Percentiles rank a stretch among this genome's conserved stretches.
These are phyloP conservation scores for Galeopsis tetrahit DNA, from an alignment of 257 asterid species.

Conservation along the genomic window DNA sequence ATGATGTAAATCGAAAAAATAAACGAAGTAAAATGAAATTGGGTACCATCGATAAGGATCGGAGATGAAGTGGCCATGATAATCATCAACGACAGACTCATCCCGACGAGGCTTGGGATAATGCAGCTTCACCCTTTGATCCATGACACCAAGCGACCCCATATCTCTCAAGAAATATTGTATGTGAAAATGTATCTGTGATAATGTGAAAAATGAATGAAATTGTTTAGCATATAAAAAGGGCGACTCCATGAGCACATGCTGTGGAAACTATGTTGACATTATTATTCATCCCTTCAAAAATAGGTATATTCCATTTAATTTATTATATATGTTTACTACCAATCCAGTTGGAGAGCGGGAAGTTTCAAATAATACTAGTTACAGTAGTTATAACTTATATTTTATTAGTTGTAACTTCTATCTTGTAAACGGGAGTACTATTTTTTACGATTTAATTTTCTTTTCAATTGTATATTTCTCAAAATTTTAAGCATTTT, in stretches of 20 bases:
- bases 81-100: constrained; percentile 63
- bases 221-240: not conserved
- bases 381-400: too few species aligned
- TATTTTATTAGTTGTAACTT: too few species aligned
- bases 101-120: constrained; percentile 71
- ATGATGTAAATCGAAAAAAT: too few species aligned
- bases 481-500: too few species aligned
- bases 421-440: too few species aligned
- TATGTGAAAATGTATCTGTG: constrained; percentile 4
- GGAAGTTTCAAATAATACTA: too few species aligned
- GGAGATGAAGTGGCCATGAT: constrained; percentile 60
- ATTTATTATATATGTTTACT: too few species aligned
- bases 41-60: constrained; percentile 85
- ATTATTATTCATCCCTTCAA: not conserved
- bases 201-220: too few species aligned
- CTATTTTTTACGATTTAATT: too few species aligned
- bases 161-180: constrained; percentile 29
- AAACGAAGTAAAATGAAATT: too few species aligned
- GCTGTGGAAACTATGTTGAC: constrained; percentile 6
- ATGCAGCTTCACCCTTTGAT: constrained; percentile 33
- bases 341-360: too few species aligned
- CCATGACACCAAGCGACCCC: constrained; percentile 57
- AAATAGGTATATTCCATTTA: not conserved
- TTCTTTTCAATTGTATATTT: too few species aligned
- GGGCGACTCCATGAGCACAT: constrained; percentile 32